phyloP scores from a whole-genome alignment of 768 basidiomycete species.

The Mycena indigotica region DNA sequence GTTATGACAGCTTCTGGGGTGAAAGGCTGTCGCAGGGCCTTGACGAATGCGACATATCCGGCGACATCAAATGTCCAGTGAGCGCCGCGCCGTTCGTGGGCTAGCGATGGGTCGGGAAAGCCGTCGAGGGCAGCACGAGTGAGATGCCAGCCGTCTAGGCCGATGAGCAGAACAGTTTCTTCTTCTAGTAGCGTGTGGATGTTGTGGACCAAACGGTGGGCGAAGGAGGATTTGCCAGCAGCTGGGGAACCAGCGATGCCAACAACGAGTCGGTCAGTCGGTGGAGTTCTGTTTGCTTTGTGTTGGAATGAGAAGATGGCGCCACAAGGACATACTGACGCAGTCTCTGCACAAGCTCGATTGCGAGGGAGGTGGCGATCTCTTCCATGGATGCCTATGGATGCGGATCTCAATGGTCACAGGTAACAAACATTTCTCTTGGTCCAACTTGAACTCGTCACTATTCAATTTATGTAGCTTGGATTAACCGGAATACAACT shows the following conservation, averaged over 20 bases:
- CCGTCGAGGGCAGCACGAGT: slow-evolving; percentile 75
- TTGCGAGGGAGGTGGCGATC: slow-evolving; percentile 12
- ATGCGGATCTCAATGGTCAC: no score
- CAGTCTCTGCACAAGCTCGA: slow-evolving; percentile 11
- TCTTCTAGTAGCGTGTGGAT: slow-evolving; percentile 45
- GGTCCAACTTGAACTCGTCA: no score
- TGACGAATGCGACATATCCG: slow-evolving; percentile 72
- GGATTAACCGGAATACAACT: no score
- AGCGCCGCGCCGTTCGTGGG: slow-evolving; percentile 72
- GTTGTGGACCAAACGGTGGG: slow-evolving; percentile 55
- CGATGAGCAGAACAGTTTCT: slow-evolving; percentile 61
- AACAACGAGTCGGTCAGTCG: slow-evolving; percentile 57
- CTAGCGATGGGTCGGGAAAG: slow-evolving; percentile 71
- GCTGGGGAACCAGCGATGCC: slow-evolving; percentile 82
- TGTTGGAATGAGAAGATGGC: neutral
- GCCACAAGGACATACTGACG: slow-evolving; percentile 9
- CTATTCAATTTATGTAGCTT: no score
- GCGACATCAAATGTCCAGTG: slow-evolving; percentile 90
- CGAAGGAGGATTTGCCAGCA: slow-evolving; percentile 83
- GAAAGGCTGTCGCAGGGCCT: slow-evolving; percentile 40
- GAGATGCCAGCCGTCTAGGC: slow-evolving; percentile 92
- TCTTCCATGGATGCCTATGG: no score
- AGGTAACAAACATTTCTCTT: no score
- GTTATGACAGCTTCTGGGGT: slow-evolving; percentile 56
- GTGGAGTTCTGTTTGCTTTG: slow-evolving; percentile 33